phyloP scores from a whole-genome alignment of 371 early-diverging fungal genomes.

The Mortierella sp. region DNA sequence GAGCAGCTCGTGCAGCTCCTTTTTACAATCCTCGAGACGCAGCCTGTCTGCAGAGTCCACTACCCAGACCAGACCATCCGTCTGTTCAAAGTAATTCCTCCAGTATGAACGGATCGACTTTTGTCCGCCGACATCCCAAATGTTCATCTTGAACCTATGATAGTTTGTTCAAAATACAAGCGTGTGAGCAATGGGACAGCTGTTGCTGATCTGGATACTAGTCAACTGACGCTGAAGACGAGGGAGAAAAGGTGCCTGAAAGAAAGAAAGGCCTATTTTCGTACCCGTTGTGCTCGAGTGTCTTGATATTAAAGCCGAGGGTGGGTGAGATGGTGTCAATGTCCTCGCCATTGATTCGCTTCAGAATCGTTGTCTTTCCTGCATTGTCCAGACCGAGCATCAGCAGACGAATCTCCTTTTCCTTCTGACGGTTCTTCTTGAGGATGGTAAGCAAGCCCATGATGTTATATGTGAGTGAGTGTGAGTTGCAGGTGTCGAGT shows the following conservation, averaged over 20 bases:
- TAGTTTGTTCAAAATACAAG: background rate
- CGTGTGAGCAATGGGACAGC: background rate
- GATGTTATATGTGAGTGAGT: background rate
- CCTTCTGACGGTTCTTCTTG: constrained; percentile 87
- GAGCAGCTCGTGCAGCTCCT: constrained; percentile 83
- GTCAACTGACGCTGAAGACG: no score
- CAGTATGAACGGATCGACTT: constrained; percentile 97
- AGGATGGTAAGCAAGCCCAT: constrained; percentile 98
- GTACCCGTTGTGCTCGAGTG: constrained; percentile 87
- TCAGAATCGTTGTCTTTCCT: constrained; percentile 99
- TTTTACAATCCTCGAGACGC: constrained; percentile 84
- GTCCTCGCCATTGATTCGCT: constrained; percentile 93
- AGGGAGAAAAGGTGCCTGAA: background rate
- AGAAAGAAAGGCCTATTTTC: background rate
- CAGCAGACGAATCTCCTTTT: constrained; percentile 90
- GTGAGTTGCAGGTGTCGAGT: background rate
- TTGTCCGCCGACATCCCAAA: constrained; percentile 99
- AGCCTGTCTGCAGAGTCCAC: constrained; percentile 95
- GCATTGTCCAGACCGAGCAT: constrained; percentile 99
- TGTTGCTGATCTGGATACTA: background rate
- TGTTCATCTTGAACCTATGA: constrained; percentile 80
- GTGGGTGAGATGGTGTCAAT: constrained; percentile 97
- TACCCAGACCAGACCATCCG: constrained; percentile 99
- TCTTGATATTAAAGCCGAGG: constrained; percentile 96
- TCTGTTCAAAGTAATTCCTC: constrained; percentile 99